Evolutionary conservation across 2,329 filamentous ascomycete species (phyloP).

Genomic region (Cladosporium sp.): DNA sequence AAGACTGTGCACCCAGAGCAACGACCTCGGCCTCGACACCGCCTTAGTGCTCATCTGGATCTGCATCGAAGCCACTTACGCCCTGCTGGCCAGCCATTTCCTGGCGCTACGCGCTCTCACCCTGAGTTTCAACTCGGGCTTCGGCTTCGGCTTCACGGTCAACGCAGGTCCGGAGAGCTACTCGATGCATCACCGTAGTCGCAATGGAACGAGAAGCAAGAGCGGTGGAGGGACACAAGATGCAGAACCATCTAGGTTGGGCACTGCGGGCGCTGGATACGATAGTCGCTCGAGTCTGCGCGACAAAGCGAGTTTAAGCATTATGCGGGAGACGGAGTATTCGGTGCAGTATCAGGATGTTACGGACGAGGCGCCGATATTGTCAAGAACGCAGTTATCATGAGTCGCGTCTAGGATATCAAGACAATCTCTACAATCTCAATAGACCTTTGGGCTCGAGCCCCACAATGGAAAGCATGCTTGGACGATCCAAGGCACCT

Average conservation of each 20-base stretch:
- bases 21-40: slow-evolving; percentile 30
- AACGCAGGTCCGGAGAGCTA: slow-evolving; percentile 18
- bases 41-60: slow-evolving; percentile 33
- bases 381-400: background rate
- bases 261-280: background rate
- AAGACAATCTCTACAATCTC: no score
- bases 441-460: no score
- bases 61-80: slow-evolving; percentile 36
- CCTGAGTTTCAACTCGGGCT: slow-evolving; percentile 38
- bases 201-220: background rate
- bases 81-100: slow-evolving; percentile 39
- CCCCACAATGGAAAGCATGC: no score
- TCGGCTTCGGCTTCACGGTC: slow-evolving; percentile 20
- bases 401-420: background rate
- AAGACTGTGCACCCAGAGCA: slow-evolving; percentile 21
- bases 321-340: slow-evolving; percentile 9
- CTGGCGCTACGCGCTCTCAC: slow-evolving; percentile 39
- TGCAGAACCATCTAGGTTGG: background rate
- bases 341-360: slow-evolving; percentile 1
- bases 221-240: background rate
- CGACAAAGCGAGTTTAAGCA: background rate
- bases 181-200: slow-evolving; percentile 2
- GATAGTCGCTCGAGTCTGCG: background rate
- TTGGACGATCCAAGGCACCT: no score
- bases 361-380: background rate